Percentiles rank a stretch among this genome's conserved stretches.
Conservation (phyloP, 805 yeast species). For the Wickerhamomyces strasburgensis region DNA sequence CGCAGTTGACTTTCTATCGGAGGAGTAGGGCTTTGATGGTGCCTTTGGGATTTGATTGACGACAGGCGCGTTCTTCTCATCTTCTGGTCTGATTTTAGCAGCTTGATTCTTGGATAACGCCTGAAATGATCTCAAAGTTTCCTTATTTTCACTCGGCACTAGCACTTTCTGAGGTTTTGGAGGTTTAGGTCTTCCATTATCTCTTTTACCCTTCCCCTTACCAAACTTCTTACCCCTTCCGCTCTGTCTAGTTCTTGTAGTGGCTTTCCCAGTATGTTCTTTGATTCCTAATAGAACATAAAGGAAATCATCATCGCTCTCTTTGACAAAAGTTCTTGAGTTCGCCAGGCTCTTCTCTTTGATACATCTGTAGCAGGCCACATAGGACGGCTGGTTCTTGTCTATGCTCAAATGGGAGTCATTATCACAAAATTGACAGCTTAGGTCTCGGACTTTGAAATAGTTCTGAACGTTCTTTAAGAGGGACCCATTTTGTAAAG, state of each 20-base stretch:
- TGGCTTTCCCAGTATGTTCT: conserved; percentile 24
- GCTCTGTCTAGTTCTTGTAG: conserved; percentile 29
- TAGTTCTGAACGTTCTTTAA: conserved; percentile 44
- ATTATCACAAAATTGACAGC: conserved; percentile 39
- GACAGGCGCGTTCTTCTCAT: conserved; percentile 11
- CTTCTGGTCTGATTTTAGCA: conserved; percentile 16
- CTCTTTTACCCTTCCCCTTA: conserved; percentile 9
- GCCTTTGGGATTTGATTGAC: background rate
- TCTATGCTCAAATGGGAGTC: conserved; percentile 39
- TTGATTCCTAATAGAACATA: conserved; percentile 44
- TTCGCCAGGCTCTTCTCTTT: conserved; percentile 16
- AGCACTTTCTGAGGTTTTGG: conserved; percentile 28
- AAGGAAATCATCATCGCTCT: conserved; percentile 42
- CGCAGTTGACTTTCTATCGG: too few species aligned
- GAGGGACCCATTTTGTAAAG: conserved; percentile 52
- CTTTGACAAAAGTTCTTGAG: conserved; percentile 33
- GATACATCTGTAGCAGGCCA: conserved; percentile 43
- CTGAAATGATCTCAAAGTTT: conserved; percentile 35
- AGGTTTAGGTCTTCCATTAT: conserved; percentile 5
- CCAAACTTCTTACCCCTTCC: conserved; percentile 30
- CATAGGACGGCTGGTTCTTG: conserved; percentile 16
- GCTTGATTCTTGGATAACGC: conserved; percentile 26
- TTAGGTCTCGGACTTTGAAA: conserved; percentile 44
- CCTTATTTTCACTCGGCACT: conserved; percentile 35
- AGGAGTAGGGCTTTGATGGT: background rate